These are phyloP conservation scores for Fusarium fracticaudum DNA, from an alignment of 2,329 filamentous ascomycete genomes.

Conservation along the genomic window DNA sequence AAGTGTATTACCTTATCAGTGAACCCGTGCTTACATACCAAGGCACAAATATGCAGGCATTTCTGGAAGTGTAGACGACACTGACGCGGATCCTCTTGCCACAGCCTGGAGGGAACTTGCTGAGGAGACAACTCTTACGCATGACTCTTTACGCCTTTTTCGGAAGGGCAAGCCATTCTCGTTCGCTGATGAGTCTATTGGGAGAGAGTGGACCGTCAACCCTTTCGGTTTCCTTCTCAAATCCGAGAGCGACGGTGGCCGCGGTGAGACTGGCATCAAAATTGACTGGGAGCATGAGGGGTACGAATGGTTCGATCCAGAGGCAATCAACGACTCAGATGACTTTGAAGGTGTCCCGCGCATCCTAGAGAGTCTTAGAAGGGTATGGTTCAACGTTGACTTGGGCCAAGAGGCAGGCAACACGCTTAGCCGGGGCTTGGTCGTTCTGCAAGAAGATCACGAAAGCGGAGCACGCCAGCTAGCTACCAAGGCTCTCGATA, in stretches of 20 bases:
- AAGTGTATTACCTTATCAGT: not conserved
- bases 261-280: slow-evolving; percentile 58
- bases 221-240: slow-evolving; percentile 69
- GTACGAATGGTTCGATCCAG: slow-evolving; percentile 66
- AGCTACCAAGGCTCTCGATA: slow-evolving; percentile 61
- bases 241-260: slow-evolving; percentile 30
- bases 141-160: slow-evolving; percentile 58
- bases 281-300: slow-evolving; percentile 71
- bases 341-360: slow-evolving; percentile 64
- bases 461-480: slow-evolving; percentile 68
- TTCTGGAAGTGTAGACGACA: slow-evolving; percentile 66
- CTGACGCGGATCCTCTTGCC: slow-evolving; percentile 61
- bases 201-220: slow-evolving; percentile 69
- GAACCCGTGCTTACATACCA: not conserved
- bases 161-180: slow-evolving; percentile 67
- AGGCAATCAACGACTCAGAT: slow-evolving; percentile 57
- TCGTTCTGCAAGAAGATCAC: slow-evolving; percentile 63
- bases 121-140: slow-evolving; percentile 68
- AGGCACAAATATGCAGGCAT: slow-evolving; percentile 69
- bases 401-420: slow-evolving; percentile 57
- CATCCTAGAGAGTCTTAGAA: slow-evolving; percentile 64
- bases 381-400: slow-evolving; percentile 68
- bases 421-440: slow-evolving; percentile 58
- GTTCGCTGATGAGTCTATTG: slow-evolving; percentile 62
- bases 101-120: slow-evolving; percentile 70